Percentiles rank a stretch among this genome's conserved stretches.
Evolutionary conservation across 257 asterid genomes (phyloP).

Genomic region (Asclepias syriaca): DNA sequence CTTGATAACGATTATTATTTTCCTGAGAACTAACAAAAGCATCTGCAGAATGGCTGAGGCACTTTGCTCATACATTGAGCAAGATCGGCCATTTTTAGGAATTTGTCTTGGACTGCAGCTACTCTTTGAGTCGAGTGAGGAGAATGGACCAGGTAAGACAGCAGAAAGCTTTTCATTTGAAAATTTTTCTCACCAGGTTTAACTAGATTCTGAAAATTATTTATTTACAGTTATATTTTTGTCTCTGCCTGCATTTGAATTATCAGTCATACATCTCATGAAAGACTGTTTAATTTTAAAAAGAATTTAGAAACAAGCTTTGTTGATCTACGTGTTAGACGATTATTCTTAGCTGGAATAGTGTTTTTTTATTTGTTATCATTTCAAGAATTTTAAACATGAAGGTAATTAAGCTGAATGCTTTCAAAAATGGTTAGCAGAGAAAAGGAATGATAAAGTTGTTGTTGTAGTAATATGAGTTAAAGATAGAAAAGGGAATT

Average conservation of each 20-base stretch:
- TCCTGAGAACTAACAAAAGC: conserved; percentile 14
- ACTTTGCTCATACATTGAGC: conserved; percentile 71
- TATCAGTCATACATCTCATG: neutral
- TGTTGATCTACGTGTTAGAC: neutral
- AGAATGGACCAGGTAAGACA: conserved; percentile 80
- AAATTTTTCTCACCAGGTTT: neutral
- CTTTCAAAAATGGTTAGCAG: neutral
- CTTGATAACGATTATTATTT: neutral
- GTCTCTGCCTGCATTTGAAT: neutral
- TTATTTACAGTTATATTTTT: neutral
- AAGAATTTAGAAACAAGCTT: neutral
- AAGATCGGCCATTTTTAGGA: conserved; percentile 95
- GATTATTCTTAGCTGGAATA: neutral
- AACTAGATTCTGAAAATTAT: neutral
- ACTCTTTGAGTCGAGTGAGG: conserved; percentile 93
- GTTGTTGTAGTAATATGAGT: neutral
- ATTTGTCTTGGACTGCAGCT: conserved; percentile 97
- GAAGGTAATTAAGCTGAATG: neutral
- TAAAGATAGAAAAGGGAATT: neutral
- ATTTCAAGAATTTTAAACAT: neutral
- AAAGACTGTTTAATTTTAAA: neutral
- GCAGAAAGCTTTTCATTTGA: neutral
- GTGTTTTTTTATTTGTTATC: neutral
- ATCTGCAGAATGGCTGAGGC: conserved; percentile 74
- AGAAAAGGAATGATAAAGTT: neutral